Base-by-base conservation (phyloP, 495 filamentous ascomycete genomes). In the Aspergillus avenaceus region DNA sequence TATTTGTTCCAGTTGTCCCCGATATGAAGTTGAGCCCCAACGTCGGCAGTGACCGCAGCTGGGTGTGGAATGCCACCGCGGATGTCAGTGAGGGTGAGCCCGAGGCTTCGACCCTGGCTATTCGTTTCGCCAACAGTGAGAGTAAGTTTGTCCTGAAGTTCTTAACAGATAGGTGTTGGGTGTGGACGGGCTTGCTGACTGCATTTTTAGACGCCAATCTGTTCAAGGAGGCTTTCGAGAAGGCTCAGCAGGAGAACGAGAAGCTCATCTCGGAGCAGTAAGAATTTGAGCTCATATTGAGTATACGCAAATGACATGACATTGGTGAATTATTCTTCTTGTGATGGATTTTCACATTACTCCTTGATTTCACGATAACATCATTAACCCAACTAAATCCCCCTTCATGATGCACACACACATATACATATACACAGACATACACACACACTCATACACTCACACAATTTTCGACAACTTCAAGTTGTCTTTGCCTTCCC, bases 21-120 rank as follows among this genome's bases (percentile, higher is more conserved):
- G 93, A 96, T 65, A 99, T 99, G 95, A 96, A 91, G 76, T 85
- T 99, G 54, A 91, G 86, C 52, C 88, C 93, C 65, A 97, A 97
- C 71, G 91, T 97, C 54, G 95, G 95, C 54, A 91, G 86, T 62
- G 95, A 99, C 76, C 86, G 95, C 66, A 91, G 86, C 77, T 99
- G 95, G 95, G 93, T 99, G 54, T 99, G 95, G 95, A 97, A 95
- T 67, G 93, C 91, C 50, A 85, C 89, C 51, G 95, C 93, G 42
- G 95, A 99, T 78, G 93, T 97, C 54, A 95, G 89, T 62, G 95
- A 99, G 76, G 95, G 93, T 49, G 92, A 97, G 73, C 88, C 95
- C 25, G 95, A 97, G 78, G 88, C 92, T 27, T 84, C 88, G 64
- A 99, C 95, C 40, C 80, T 99, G 49, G 95, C 95, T 50, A 97